A percentile compares a stretch with the other conserved stretches of the same genome.
Evolutionary conservation across 176 grass and related monocot species (phyloP).

Genomic region (Musa acuminata): DNA sequence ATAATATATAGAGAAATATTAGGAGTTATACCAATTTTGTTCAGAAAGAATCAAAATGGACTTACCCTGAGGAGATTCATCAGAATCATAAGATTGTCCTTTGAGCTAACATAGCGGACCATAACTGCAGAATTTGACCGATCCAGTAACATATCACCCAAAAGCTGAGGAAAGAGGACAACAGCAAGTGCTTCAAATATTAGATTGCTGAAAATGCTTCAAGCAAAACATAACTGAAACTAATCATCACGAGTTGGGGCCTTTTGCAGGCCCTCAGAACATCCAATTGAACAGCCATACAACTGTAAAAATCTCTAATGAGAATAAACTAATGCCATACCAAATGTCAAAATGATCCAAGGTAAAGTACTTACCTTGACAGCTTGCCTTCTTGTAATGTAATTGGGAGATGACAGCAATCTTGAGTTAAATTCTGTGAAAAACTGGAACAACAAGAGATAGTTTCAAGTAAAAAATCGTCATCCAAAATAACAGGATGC

Average conservation of each 20-base stretch:
- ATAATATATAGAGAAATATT: not conserved
- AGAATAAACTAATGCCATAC: not conserved
- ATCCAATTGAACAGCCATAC: not conserved
- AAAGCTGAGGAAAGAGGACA: conserved; percentile 31
- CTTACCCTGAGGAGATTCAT: conserved; percentile 71
- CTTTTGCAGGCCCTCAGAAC: not conserved
- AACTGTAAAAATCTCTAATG: not conserved
- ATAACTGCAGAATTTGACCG: conserved; percentile 40
- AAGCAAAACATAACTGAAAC: not conserved
- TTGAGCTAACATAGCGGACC: conserved; percentile 46
- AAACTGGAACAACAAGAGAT: conserved; percentile 27
- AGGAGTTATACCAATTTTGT: not conserved
- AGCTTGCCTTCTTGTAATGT: conserved; percentile 45
- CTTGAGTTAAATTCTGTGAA: conserved; percentile 50
- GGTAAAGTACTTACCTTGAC: conserved; percentile 23
- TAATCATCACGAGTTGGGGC: not conserved
- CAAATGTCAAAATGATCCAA: not conserved
- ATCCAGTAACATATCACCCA: conserved; percentile 55
- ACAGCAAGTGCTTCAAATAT: not conserved
- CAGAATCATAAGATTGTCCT: conserved; percentile 44
- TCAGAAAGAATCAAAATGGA: not conserved
- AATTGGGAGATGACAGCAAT: conserved; percentile 34
- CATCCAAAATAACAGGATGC: not conserved
- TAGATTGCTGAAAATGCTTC: not conserved
- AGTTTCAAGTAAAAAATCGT: not conserved